Percentiles rank a stretch among this genome's conserved stretches.
Conservation (phyloP, 352 stramenopile species). For the Phytophthora citricola region DNA sequence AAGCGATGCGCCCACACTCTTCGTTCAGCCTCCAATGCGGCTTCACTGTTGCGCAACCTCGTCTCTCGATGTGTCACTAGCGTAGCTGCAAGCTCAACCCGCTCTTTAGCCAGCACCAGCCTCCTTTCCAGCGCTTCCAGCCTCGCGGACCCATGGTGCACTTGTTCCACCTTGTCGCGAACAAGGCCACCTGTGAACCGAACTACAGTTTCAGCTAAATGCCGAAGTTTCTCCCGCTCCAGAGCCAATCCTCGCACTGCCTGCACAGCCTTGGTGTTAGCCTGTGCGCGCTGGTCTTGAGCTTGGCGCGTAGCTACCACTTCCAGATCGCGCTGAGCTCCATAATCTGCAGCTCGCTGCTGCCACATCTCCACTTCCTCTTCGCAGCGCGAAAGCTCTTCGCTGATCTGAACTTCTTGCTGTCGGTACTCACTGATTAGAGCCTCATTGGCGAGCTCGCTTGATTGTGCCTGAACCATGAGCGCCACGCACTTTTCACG, state of each 20-base stretch:
- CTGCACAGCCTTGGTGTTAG: slow-evolving; percentile 52
- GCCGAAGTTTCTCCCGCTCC: slow-evolving; percentile 58
- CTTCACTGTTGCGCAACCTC: slow-evolving; percentile 69
- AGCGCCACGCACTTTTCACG: slow-evolving; percentile 64
- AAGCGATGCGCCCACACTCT: slow-evolving; percentile 44
- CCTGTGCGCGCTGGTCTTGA: slow-evolving; percentile 29
- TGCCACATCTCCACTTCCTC: slow-evolving; percentile 56
- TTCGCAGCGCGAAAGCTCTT: slow-evolving; percentile 21
- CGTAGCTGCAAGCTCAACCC: slow-evolving; percentile 46
- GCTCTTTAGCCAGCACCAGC: slow-evolving; percentile 45
- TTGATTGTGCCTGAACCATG: slow-evolving; percentile 60
- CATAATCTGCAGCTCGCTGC: slow-evolving; percentile 56
- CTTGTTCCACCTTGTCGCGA: slow-evolving; percentile 54
- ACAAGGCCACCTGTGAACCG: slow-evolving; percentile 54
- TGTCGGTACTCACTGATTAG: slow-evolving; percentile 10
- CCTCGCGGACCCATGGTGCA: slow-evolving; percentile 35
- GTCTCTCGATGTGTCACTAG: slow-evolving; percentile 62
- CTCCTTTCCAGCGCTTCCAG: slow-evolving; percentile 54
- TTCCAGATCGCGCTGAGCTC: slow-evolving; percentile 70
- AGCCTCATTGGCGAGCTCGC: slow-evolving; percentile 36
- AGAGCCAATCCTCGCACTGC: slow-evolving; percentile 55
- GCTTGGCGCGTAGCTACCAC: slow-evolving; percentile 40
- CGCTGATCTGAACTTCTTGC: slow-evolving; percentile 19
- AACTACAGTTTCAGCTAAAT: slow-evolving; percentile 51
- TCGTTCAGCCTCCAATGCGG: slow-evolving; percentile 56